phyloP scores from a whole-genome alignment of 2,329 filamentous ascomycete genomes.

The Fusarium haematococcum region DNA sequence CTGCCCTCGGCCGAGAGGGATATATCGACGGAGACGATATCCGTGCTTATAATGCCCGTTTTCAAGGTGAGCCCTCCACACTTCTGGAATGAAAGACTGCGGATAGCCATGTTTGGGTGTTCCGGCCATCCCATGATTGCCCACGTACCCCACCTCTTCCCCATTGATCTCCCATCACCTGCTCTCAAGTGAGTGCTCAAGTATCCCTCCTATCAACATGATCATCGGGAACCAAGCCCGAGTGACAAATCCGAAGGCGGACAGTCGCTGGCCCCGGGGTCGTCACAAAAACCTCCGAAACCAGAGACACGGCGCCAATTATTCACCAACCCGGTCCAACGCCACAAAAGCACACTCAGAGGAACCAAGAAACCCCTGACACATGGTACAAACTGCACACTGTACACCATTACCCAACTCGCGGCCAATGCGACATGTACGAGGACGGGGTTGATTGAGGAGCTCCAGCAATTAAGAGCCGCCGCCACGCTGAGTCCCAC shows the following conservation, averaged over 20 bases:
- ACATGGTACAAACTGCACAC: conserved; percentile 29
- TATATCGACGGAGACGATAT: conserved; percentile 29
- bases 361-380: conserved; percentile 7
- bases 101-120: conserved; percentile 22
- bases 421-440: conserved; percentile 10
- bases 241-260: conserved; percentile 9
- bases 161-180: conserved; percentile 25
- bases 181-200: conserved; percentile 26
- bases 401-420: conserved; percentile 11
- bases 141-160: conserved; percentile 5
- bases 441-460: background rate
- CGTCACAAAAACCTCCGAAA: conserved; percentile 24
- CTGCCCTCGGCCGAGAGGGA: conserved; percentile 25
- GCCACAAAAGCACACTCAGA: conserved; percentile 18
- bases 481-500: conserved; percentile 14
- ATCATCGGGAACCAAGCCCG: conserved; percentile 6
- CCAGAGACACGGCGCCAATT: conserved; percentile 23
- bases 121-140: conserved; percentile 16
- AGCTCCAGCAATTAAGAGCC: conserved; percentile 20
- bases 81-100: conserved; percentile 20
- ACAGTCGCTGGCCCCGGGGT: conserved; percentile 4
- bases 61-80: conserved; percentile 29
- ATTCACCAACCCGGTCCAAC: conserved; percentile 13
- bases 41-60: conserved; percentile 15
- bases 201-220: background rate